Conservation (phyloP, 75 land plant genomes). For the Pinus albicaulis region DNA sequence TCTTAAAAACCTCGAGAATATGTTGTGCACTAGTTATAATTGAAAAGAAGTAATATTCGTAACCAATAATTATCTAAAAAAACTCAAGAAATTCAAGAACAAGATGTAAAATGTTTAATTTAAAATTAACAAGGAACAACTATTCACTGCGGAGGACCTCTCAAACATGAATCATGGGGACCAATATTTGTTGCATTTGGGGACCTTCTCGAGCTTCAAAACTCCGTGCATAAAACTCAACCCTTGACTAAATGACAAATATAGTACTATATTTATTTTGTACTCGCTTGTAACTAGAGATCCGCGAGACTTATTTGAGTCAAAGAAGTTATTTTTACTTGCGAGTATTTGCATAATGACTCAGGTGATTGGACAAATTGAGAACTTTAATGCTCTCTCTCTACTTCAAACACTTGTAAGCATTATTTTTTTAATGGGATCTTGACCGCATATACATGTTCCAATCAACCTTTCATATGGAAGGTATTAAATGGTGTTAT, state of each 20-base stretch:
- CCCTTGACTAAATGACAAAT: background rate
- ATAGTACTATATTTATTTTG: too few relatives aligned
- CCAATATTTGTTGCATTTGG: constrained; percentile 47
- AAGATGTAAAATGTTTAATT: background rate
- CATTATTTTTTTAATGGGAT: too few relatives aligned
- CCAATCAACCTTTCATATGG: too few relatives aligned
- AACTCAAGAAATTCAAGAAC: background rate
- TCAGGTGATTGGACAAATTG: too few relatives aligned
- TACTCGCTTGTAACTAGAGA: too few relatives aligned
- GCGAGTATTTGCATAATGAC: too few relatives aligned
- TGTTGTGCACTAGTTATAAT: background rate
- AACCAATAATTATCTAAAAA: background rate
- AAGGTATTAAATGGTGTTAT: too few relatives aligned
- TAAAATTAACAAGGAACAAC: background rate
- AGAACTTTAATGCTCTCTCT: too few relatives aligned
- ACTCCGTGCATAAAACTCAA: constrained; percentile 30
- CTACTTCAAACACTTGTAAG: too few relatives aligned
- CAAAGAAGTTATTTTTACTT: too few relatives aligned
- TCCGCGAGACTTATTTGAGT: too few relatives aligned
- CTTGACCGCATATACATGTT: too few relatives aligned
- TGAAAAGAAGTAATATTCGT: background rate
- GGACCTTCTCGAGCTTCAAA: constrained; percentile 53
- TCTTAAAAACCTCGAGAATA: background rate
- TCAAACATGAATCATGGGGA: constrained; percentile 50
- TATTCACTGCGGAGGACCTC: constrained; percentile 44